Base-by-base conservation (phyloP, 108 stramenopile species). In the Nitzschia palea region DNA sequence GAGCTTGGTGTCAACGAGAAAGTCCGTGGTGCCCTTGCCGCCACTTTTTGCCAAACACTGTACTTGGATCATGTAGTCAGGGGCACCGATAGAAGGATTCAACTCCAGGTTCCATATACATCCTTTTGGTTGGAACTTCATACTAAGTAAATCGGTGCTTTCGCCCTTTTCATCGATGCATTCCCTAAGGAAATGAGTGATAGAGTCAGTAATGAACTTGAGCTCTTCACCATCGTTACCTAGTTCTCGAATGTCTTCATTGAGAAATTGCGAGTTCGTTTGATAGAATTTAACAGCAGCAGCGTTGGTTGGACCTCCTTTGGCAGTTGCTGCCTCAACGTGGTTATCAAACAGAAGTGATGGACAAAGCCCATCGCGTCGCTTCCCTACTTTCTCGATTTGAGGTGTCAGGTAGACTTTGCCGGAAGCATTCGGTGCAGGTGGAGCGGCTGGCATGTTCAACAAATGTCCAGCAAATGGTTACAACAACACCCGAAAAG, bases 401-500 rank as follows among this genome's bases (percentile, higher is more conserved):
- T 77, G 76, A 23, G 83, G 83, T 42, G 83, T 85, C 73, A 85
- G 56, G 64, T 80, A 85, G 22, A 73, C 32, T 29, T 73, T n/a
- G 5, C 37, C 37, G 15, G 59, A 34, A 3, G 32, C 32, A 25
- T 22, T 32, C 18, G 36, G 36, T 42, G 59, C 15, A 6, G 59
- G n/a, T 20, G 59, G 37, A 8, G 47, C 18, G n/a, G 47, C 47
- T 48, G 47, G 47, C 37, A 40, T 40, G 10, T 40, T 40, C 10
- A 40, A 8, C 37, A 40, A 40, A 40, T 40, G 37, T 40, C 37
- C n/a, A n/a, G n/a, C n/a, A n/a, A n/a, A n/a, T n/a, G n/a, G n/a
- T n/a, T n/a, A 40, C 37, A 40, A 40, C 37, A 10, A 40, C 37
- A n/a, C n/a, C n/a, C n/a, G n/a, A n/a, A n/a, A n/a, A n/a, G n/a